Evolutionary conservation across 106 monocot genomes (phyloP), one percentile per base, ranked within the genome.

Genomic region (Triglochin maritima): DNA sequence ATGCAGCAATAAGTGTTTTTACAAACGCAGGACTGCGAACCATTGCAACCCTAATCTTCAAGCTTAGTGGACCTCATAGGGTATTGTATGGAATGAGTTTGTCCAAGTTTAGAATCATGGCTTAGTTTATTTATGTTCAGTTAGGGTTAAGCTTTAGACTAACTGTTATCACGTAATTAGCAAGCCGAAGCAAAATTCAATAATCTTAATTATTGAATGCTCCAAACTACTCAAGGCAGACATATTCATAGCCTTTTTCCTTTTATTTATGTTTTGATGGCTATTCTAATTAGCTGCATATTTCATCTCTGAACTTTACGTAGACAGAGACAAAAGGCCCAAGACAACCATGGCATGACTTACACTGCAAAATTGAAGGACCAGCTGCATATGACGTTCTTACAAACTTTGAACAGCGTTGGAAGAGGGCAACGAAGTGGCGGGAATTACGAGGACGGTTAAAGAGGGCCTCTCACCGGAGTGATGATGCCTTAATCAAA

Each of bases 281-380:
- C 29, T 29, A 29, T 47, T 60, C 49, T 61, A 43, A 45, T 45
- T 54, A 58, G 47, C 56, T 59, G 54, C 52, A 17, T 29, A 49
- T 29, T 50, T 16, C 59, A 63, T 46, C 42, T 49, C 15, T 41
- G 11, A 3, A 2, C 69, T 49, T 47, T 53, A 3, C 62, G 45
- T 76, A 78, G 84, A 58, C 13, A 41, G 71, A 69, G 45, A 66
- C 13, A 11, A 67, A 65, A 69, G 83, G 81, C 44, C 83, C 87
- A 46, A 78, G 87, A 63, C 76, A 87, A 62, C 87, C 87, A 58
- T 87, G 87, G 87, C 87, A 87, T 79, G 87, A 87, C 60, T 62
- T 83, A 50, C 87, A 83, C 59, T 81, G 83, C 79, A 83, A 75
- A 71, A 73, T 87, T 29, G 83, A 87, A 46, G 87, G 87, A 12